A percentile compares a stretch with the other conserved stretches of the same genome.
Evolutionary conservation across 2,329 filamentous ascomycete genomes (phyloP).

Genomic region (Monilinia aucupariae): DNA sequence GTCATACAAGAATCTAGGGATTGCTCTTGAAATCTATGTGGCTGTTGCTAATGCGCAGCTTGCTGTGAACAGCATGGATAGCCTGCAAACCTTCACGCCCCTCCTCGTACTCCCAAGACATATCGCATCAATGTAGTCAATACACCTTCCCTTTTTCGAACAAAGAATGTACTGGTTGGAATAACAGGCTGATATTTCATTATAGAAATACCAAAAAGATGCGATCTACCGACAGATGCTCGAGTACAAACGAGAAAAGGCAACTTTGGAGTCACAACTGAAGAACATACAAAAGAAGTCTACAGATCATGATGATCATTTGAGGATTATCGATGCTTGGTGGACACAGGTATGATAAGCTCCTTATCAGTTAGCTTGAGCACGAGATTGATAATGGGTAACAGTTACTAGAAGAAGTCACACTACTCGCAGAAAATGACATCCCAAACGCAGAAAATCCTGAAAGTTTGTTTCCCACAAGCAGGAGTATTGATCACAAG

Average conservation of each 20-base stretch:
- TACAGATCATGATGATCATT: constrained; percentile 83
- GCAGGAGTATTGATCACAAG: neutral
- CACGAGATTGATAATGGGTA: constrained; percentile 20
- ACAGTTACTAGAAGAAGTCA: constrained; percentile 60
- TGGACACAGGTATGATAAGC: constrained; percentile 71
- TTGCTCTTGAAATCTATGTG: constrained; percentile 29
- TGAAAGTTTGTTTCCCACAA: constrained; percentile 4
- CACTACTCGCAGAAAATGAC: constrained; percentile 50
- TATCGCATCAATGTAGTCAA: constrained; percentile 16
- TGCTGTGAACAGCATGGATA: constrained; percentile 41
- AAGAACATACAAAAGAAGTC: constrained; percentile 74
- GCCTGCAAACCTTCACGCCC: constrained; percentile 35
- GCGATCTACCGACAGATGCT: constrained; percentile 97
- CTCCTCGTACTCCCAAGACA: constrained; percentile 26
- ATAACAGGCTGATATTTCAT: constrained; percentile 35
- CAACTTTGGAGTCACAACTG: constrained; percentile 72
- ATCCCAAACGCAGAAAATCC: constrained; percentile 40
- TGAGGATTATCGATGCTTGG: constrained; percentile 88
- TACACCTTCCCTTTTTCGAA: constrained; percentile 20
- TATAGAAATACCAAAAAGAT: constrained; percentile 86
- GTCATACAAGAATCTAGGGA: constrained; percentile 20
- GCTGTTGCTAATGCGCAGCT: constrained; percentile 42
- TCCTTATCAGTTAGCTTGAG: neutral
- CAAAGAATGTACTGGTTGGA: constrained; percentile 36
- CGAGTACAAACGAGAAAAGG: constrained; percentile 90